These are phyloP conservation scores for Paxillus rubicundulus DNA, from an alignment of 768 basidiomycete genomes.

Conservation along the genomic window DNA sequence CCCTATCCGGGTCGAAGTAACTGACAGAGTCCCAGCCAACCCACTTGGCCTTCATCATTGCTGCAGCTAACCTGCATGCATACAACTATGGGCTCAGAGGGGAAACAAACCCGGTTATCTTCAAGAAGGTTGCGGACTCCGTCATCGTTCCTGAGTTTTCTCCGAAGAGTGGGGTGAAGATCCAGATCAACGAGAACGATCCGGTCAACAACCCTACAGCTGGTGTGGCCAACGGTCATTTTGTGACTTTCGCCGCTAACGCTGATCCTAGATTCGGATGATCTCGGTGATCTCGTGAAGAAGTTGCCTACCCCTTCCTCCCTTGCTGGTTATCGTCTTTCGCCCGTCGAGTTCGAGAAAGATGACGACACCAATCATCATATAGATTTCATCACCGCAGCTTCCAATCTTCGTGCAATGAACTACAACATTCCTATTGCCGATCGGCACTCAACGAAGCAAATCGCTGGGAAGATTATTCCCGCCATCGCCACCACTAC, in stretches of 20 bases:
- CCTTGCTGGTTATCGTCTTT: slow-evolving; percentile 93
- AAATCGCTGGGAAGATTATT: slow-evolving; percentile 98
- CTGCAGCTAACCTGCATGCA: slow-evolving; percentile 94
- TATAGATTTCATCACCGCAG: slow-evolving; percentile 98
- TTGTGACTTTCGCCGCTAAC: slow-evolving; percentile 3
- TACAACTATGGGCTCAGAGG: slow-evolving; percentile 98
- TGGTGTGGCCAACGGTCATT: slow-evolving; percentile 18
- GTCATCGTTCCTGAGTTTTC: slow-evolving; percentile 89
- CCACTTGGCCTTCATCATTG: slow-evolving; percentile 85
- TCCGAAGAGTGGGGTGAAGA: slow-evolving; percentile 88
- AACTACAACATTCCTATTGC: slow-evolving; percentile 90
- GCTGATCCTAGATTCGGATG: slow-evolving; percentile 42
- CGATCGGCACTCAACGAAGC: slow-evolving; percentile 91
- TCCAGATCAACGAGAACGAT: slow-evolving; percentile 92
- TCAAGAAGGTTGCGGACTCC: slow-evolving; percentile 80
- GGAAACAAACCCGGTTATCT: slow-evolving; percentile 71
- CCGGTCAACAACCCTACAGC: slow-evolving; percentile 61
- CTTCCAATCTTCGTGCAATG: slow-evolving; percentile 92
- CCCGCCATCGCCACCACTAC: slow-evolving; percentile 99
- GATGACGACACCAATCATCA: slow-evolving; percentile 98
- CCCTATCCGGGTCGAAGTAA: slow-evolving; percentile 1
- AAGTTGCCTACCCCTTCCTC: slow-evolving; percentile 87
- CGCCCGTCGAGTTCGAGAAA: slow-evolving; percentile 97
- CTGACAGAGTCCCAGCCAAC: slow-evolving; percentile 51
- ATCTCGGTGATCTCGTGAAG: slow-evolving; percentile 54